phyloP scores from a whole-genome alignment of 179 eudicot species.

The Actinidia arguta region DNA sequence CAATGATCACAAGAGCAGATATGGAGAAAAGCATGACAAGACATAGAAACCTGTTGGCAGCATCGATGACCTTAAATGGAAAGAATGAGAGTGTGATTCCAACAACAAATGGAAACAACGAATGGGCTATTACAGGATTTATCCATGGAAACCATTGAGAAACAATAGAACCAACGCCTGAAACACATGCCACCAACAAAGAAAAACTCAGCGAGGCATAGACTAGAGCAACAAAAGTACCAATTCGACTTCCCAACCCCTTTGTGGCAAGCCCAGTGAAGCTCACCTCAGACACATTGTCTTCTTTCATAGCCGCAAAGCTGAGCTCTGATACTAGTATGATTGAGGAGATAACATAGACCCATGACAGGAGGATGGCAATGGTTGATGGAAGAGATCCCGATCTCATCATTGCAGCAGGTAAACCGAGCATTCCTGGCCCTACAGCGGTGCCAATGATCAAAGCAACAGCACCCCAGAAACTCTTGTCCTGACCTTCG shows the following conservation, averaged over 20 bases:
- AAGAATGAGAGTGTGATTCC: conserved; percentile 50
- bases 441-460: conserved; percentile 81
- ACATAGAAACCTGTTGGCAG: conserved; percentile 62
- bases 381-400: conserved; percentile 69
- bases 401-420: conserved; percentile 69
- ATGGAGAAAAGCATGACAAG: conserved; percentile 63
- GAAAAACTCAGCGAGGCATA: conserved; percentile 74
- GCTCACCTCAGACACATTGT: conserved; percentile 62
- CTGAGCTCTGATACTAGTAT: conserved; percentile 78
- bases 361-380: conserved; percentile 73
- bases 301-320: conserved; percentile 68
- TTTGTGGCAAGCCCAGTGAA: conserved; percentile 70
- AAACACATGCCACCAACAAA: conserved; percentile 74
- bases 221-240: conserved; percentile 61
- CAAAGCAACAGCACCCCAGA: conserved; percentile 76
- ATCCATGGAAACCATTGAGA: conserved; percentile 58
- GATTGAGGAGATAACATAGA: conserved; percentile 74
- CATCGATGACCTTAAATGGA: conserved; percentile 58
- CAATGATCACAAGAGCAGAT: conserved; percentile 58
- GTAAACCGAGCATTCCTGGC: conserved; percentile 82
- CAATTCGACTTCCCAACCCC: conserved; percentile 53
- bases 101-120: conserved; percentile 48
- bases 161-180: conserved; percentile 68
- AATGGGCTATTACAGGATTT: conserved; percentile 41
- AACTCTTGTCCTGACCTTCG: conserved; percentile 43